Percentiles rank a stretch among this genome's conserved stretches.
Evolutionary conservation across 495 filamentous ascomycete species (phyloP).

Genomic region (Xylaria sp.): DNA sequence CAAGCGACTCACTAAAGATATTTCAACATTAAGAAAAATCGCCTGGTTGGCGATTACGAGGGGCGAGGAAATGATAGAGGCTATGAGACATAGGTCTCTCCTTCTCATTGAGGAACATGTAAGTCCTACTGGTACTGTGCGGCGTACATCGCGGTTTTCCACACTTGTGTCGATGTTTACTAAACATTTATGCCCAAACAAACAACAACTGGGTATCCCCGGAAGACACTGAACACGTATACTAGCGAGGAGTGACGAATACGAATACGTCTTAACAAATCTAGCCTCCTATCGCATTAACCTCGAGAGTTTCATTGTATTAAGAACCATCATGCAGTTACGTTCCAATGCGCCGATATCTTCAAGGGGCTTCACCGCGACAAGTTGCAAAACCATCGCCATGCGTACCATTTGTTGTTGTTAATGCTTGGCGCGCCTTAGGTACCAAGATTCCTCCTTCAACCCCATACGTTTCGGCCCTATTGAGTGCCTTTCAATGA

Average conservation of each 20-base stretch:
- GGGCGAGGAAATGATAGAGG: not conserved
- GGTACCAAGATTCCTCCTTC: not conserved
- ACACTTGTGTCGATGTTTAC: not conserved
- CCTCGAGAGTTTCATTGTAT: not conserved
- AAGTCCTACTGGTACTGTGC: not conserved
- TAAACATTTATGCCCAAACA: not conserved
- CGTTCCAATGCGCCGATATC: not conserved
- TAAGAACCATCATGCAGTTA: not conserved
- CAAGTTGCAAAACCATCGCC: not conserved
- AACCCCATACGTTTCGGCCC: not conserved
- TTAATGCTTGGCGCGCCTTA: not conserved
- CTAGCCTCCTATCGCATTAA: not conserved
- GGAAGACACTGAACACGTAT: conserved; percentile 2
- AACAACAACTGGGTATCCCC: not conserved
- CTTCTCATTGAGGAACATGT: not conserved
- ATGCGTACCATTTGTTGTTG: not conserved
- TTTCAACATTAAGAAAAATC: not conserved
- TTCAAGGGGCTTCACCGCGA: not conserved
- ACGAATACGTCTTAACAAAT: not conserved
- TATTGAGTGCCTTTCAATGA: not conserved
- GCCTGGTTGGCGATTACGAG: not conserved
- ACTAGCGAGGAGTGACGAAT: not conserved
- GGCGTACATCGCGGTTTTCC: not conserved
- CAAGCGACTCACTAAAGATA: not conserved
- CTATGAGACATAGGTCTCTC: not conserved